Percentiles rank a stretch among this genome's conserved stretches.
phyloP scores from a whole-genome alignment of 2,329 filamentous ascomycete species.

The Ophiostoma angusticollis region DNA sequence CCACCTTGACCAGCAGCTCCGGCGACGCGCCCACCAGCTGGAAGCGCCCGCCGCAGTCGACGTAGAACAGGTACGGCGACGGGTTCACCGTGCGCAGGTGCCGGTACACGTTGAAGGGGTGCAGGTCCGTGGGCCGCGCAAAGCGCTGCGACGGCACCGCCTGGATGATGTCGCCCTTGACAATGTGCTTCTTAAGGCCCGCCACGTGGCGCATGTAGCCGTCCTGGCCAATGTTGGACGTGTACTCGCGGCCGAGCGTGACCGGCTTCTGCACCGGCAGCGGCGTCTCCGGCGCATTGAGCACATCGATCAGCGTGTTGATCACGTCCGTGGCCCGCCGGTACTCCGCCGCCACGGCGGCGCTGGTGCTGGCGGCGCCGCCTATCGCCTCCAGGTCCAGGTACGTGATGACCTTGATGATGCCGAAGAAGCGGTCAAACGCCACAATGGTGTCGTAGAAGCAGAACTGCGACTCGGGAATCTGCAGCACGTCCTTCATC shows the following conservation, averaged over 20 bases:
- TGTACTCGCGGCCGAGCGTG: slow-evolving; percentile 61
- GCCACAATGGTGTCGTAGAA: slow-evolving; percentile 89
- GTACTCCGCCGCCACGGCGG: slow-evolving; percentile 52
- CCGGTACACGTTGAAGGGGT: slow-evolving; percentile 97
- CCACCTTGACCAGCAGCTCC: slow-evolving; percentile 88
- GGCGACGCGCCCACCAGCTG: slow-evolving; percentile 92
- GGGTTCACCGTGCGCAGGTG: slow-evolving; percentile 95
- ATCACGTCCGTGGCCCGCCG: slow-evolving; percentile 52
- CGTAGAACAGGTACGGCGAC: slow-evolving; percentile 92
- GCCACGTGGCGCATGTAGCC: slow-evolving; percentile 90
- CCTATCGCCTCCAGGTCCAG: slow-evolving; percentile 49
- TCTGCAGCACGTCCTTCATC: slow-evolving; percentile 74
- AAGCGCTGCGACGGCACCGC: slow-evolving; percentile 92
- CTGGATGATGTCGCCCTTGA: slow-evolving; percentile 89
- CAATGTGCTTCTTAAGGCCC: slow-evolving; percentile 78
- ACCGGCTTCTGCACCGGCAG: slow-evolving; percentile 67
- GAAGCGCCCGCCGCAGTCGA: slow-evolving; percentile 81
- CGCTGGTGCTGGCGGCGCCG: slow-evolving; percentile 4
- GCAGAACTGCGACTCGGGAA: slow-evolving; percentile 95
- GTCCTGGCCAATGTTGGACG: slow-evolving; percentile 76
- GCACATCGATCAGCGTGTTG: slow-evolving; percentile 52
- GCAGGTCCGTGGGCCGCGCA: slow-evolving; percentile 73
- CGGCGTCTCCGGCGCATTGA: slow-evolving; percentile 63
- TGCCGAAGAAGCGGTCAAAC: slow-evolving; percentile 87
- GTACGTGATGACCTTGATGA: slow-evolving; percentile 89